phyloP scores from a whole-genome alignment of 2,329 filamentous ascomycete species.

The Talaromyces verruculosus region DNA sequence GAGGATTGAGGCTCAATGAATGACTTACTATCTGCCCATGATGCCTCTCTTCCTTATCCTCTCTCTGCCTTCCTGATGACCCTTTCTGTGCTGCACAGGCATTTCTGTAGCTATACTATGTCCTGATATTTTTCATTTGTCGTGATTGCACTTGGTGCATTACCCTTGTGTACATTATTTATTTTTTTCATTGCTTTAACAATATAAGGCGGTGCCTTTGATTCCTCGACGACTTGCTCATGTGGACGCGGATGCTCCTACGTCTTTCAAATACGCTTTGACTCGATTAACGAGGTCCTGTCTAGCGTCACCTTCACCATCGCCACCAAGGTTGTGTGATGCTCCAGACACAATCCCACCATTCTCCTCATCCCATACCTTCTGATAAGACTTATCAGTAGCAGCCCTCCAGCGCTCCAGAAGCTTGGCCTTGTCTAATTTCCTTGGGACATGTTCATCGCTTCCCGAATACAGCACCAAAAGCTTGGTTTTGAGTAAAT shows the following conservation, averaged over 20 bases:
- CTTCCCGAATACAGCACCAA: slow-evolving; percentile 49
- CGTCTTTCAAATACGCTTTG: slow-evolving; percentile 33
- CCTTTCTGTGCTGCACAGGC: not conserved
- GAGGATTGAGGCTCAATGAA: not conserved
- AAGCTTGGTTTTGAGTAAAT: slow-evolving; percentile 40
- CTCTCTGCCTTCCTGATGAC: slow-evolving; percentile 6
- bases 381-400: slow-evolving; percentile 36
- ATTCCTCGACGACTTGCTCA: slow-evolving; percentile 22
- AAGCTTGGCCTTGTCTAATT: slow-evolving; percentile 47
- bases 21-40: not conserved
- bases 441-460: slow-evolving; percentile 48
- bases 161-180: slow-evolving; percentile 8
- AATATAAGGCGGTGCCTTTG: slow-evolving; percentile 25
- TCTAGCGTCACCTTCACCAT: slow-evolving; percentile 47
- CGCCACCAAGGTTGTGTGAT: slow-evolving; percentile 51
- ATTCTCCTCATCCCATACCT: slow-evolving; percentile 50
- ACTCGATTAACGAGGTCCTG: slow-evolving; percentile 38
- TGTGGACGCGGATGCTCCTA: slow-evolving; percentile 25
- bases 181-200: not conserved
- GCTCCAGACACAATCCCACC: slow-evolving; percentile 52
- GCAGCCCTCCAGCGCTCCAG: slow-evolving; percentile 46
- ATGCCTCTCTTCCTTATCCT: not conserved
- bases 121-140: slow-evolving; percentile 18
- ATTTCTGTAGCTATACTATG: slow-evolving; percentile 4
- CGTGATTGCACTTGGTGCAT: slow-evolving; percentile 4